phyloP scores from a whole-genome alignment of 805 yeast genomes.

The Sporopachydermia lactativora region DNA sequence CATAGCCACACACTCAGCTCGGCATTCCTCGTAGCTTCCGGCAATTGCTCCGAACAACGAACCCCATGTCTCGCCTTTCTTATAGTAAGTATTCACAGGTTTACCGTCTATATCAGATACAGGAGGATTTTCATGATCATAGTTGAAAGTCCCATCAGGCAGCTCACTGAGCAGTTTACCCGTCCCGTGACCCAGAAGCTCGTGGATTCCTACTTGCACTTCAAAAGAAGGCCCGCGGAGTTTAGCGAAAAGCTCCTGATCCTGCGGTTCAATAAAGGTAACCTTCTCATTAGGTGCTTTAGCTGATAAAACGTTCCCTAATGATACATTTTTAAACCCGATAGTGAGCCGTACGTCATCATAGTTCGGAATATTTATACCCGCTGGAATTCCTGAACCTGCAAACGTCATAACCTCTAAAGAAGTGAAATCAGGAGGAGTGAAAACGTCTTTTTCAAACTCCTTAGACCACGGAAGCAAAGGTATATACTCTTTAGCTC shows the following conservation, averaged over 20 bases:
- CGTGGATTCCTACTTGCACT: slow-evolving; percentile 90
- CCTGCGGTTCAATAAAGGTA: slow-evolving; percentile 43
- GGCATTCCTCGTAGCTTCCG: slow-evolving; percentile 84
- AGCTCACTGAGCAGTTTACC: slow-evolving; percentile 62
- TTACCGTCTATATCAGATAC: slow-evolving; percentile 39
- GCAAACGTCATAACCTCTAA: slow-evolving; percentile 83
- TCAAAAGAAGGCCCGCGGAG: slow-evolving; percentile 77
- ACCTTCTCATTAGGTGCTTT: slow-evolving; percentile 53
- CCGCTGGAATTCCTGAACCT: slow-evolving; percentile 85
- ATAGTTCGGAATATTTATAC: slow-evolving; percentile 85
- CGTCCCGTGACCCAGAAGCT: slow-evolving; percentile 81
- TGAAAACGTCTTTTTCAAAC: slow-evolving; percentile 73
- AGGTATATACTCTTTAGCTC: slow-evolving; percentile 50
- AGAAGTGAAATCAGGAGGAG: slow-evolving; percentile 88
- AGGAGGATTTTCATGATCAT: slow-evolving; percentile 52
- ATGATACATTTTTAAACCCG: slow-evolving; percentile 82
- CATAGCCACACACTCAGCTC: slow-evolving; percentile 86
- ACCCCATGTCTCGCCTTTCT: slow-evolving; percentile 83
- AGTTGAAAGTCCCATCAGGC: slow-evolving; percentile 53
- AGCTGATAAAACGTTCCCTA: slow-evolving; percentile 75
- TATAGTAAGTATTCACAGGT: slow-evolving; percentile 57
- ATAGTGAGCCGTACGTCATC: slow-evolving; percentile 73
- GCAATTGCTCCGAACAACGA: slow-evolving; percentile 69
- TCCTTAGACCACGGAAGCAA: slow-evolving; percentile 65
- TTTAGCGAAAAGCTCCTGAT: slow-evolving; percentile 46